Conservation (phyloP, 768 basidiomycete species). For the Tephrocybe sp. region DNA sequence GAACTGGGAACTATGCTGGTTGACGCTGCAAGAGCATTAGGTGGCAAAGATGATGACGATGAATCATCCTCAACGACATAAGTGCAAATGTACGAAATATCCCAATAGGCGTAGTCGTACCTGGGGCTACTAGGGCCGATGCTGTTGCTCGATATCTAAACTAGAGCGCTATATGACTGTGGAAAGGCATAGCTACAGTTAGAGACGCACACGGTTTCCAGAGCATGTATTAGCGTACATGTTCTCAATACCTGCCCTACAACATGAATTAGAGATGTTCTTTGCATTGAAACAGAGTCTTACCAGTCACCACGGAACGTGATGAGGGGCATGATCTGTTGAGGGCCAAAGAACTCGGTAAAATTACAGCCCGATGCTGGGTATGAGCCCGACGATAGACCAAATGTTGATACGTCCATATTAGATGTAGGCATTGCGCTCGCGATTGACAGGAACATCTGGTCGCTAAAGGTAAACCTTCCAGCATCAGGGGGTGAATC, state of each 20-base stretch:
- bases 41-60: not conserved
- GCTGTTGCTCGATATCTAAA: conserved; percentile 41
- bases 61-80: conserved; percentile 37
- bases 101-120: conserved; percentile 57
- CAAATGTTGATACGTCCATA: conserved; percentile 46
- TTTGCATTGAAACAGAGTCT: not conserved
- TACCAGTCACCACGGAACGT: conserved; percentile 59
- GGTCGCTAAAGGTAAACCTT: conserved; percentile 30
- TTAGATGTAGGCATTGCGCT: conserved; percentile 32
- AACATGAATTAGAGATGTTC: too few species aligned
- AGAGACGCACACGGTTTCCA: conserved; percentile 36
- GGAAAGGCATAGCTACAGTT: not conserved
- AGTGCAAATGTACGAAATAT: conserved; percentile 57
- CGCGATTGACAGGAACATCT: conserved; percentile 39
- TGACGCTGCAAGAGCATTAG: too few species aligned
- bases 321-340: conserved; percentile 67
- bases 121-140: conserved; percentile 44
- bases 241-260: conserved; percentile 44
- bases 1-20: too few species aligned
- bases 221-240: conserved; percentile 46
- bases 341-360: conserved; percentile 56
- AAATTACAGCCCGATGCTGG: conserved; percentile 54
- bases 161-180: not conserved
- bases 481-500: too few species aligned
- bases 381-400: conserved; percentile 67